Conservation (phyloP, 495 filamentous ascomycete genomes). For the Aspergillus cristatus region DNA sequence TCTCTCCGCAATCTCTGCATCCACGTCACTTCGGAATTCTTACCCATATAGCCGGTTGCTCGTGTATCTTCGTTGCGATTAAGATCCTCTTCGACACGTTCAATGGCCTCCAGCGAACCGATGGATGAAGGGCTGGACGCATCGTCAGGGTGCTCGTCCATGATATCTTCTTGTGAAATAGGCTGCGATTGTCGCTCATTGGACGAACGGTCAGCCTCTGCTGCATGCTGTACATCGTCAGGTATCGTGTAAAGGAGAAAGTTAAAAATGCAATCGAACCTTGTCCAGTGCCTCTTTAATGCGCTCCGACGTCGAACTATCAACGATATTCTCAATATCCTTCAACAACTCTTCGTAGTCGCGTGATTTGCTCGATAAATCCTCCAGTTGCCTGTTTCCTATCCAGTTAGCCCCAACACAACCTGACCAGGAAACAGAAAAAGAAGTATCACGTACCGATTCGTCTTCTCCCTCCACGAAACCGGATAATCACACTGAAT, state of each 20-base stretch:
- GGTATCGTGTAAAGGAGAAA: neutral
- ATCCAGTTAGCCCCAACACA: no score
- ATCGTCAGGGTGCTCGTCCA: constrained; percentile 13
- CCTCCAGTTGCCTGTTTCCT: constrained; percentile 29
- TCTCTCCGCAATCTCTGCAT: constrained; percentile 41
- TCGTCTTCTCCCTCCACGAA: constrained; percentile 49
- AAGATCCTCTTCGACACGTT: constrained; percentile 52
- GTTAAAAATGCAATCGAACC: constrained; percentile 14
- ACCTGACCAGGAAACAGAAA: neutral
- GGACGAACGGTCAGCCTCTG: constrained; percentile 16
- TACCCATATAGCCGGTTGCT: constrained; percentile 55
- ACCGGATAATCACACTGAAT: constrained; percentile 44
- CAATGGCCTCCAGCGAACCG: constrained; percentile 52
- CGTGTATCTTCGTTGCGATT: constrained; percentile 41
- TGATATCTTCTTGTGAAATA: constrained; percentile 26
- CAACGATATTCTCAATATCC: constrained; percentile 27
- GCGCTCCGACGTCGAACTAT: constrained; percentile 21
- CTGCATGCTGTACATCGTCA: constrained; percentile 7
- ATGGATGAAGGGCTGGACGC: constrained; percentile 39
- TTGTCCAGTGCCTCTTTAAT: constrained; percentile 34
- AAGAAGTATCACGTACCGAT: constrained; percentile 31
- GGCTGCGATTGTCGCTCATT: constrained; percentile 24
- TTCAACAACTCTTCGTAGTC: constrained; percentile 42
- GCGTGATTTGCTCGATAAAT: constrained; percentile 34
- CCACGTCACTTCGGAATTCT: constrained; percentile 57